A percentile compares a stretch with the other conserved stretches of the same genome.
Conservation (phyloP, 257 asterid species). For the Verbascum thapsus region DNA sequence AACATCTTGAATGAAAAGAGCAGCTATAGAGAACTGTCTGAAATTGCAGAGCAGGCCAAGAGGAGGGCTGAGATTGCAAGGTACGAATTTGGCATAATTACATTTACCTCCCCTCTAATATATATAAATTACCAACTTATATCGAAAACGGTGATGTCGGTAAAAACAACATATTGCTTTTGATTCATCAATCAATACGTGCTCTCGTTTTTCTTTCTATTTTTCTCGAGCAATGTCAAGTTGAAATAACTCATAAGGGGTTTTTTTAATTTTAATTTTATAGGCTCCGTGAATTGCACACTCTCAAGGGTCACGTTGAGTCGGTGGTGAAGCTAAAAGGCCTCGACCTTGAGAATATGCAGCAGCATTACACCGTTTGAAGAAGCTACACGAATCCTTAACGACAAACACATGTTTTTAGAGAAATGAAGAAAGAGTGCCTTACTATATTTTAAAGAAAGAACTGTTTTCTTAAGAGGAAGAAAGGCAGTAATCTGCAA, state of each 20-base stretch:
- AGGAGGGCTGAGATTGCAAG: slow-evolving; percentile 92
- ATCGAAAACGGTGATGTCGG: too few relatives aligned
- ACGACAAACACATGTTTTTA: neutral
- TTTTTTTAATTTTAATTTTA: too few relatives aligned
- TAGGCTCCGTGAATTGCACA: slow-evolving; percentile 53
- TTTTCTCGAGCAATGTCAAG: too few relatives aligned
- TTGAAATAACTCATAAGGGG: too few relatives aligned
- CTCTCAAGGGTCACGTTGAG: slow-evolving; percentile 52
- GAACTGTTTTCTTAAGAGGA: slow-evolving; percentile 7
- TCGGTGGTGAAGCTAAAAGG: slow-evolving; percentile 48
- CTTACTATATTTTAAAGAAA: slow-evolving; percentile 15
- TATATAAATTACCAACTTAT: too few relatives aligned
- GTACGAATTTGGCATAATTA: slow-evolving; percentile 37
- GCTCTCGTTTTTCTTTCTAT: too few relatives aligned
- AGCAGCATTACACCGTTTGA: slow-evolving; percentile 48
- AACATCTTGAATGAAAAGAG: slow-evolving; percentile 59
- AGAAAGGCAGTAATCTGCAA: slow-evolving; percentile 4
- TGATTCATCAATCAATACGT: too few relatives aligned
- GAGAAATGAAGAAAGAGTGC: neutral
- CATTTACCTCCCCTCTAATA: too few relatives aligned
- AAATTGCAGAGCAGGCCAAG: slow-evolving; percentile 93
- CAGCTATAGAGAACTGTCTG: slow-evolving; percentile 83
- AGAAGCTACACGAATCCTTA: neutral
- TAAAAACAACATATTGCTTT: too few relatives aligned
- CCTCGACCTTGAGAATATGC: slow-evolving; percentile 44